phyloP scores from a whole-genome alignment of 1,284 basidiomycete species.

The Cryptococcus sp. region DNA sequence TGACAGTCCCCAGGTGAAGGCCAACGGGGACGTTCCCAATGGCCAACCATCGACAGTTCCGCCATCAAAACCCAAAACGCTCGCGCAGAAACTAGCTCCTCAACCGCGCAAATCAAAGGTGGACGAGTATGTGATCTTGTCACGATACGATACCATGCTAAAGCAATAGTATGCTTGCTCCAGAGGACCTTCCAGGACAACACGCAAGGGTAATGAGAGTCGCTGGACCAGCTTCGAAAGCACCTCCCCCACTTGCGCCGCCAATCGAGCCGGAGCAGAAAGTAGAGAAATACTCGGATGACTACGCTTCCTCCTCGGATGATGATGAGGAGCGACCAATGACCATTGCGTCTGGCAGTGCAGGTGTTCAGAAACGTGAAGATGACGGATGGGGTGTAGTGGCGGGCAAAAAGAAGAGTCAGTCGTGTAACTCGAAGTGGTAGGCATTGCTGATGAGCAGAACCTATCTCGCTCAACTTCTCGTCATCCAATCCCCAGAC shows the following conservation, averaged over 20 bases:
- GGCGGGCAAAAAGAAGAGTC: conserved; percentile 37
- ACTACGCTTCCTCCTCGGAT: conserved; percentile 23
- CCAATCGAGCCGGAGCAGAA: conserved; percentile 3
- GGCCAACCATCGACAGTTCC: background rate
- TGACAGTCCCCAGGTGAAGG: background rate
- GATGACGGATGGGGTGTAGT: conserved; percentile 44
- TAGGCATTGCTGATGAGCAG: conserved; percentile 11
- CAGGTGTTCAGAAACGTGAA: conserved; percentile 5
- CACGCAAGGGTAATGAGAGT: conserved; percentile 44
- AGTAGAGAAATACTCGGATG: conserved; percentile 18
- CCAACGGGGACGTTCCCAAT: background rate
- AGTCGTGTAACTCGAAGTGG: conserved; percentile 3
- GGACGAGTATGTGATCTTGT: conserved; percentile 37
- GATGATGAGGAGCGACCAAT: conserved; percentile 6
- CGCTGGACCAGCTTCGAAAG: conserved; percentile 4
- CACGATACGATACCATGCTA: background rate
- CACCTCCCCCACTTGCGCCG: background rate
- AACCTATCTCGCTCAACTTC: conserved; percentile 28
- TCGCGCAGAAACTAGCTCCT: conserved; percentile 40
- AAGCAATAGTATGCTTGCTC: conserved; percentile 38
- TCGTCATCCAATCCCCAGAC: conserved; percentile 8
- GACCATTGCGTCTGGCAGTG: conserved; percentile 24
- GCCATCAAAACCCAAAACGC: conserved; percentile 29
- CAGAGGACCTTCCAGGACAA: conserved; percentile 34
- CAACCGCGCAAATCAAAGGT: conserved; percentile 42